phyloP scores from a whole-genome alignment of 805 yeast genomes.

The Zygosaccharomyces bisporus region DNA sequence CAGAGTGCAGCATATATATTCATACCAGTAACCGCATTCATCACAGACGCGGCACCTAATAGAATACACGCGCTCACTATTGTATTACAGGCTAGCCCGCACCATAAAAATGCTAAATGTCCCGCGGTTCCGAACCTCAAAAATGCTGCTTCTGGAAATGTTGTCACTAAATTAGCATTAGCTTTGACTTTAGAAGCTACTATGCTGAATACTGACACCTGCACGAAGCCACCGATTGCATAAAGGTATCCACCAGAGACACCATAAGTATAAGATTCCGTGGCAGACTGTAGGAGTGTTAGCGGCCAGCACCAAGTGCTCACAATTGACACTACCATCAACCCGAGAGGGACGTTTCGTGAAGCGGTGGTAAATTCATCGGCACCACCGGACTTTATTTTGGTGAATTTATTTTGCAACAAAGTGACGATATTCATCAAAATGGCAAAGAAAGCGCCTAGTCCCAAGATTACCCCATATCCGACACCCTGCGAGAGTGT shows the following conservation, averaged over 20 bases:
- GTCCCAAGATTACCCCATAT: slow-evolving; percentile 36
- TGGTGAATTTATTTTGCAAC: slow-evolving; percentile 37
- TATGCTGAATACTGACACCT: slow-evolving; percentile 37
- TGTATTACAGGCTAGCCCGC: slow-evolving; percentile 42
- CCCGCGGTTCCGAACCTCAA: slow-evolving; percentile 42
- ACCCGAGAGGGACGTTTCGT: slow-evolving; percentile 42
- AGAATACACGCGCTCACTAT: slow-evolving; percentile 42
- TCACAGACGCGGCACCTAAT: slow-evolving; percentile 44
- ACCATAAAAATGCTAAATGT: slow-evolving; percentile 39
- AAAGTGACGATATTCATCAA: slow-evolving; percentile 41
- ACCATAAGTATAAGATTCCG: slow-evolving; percentile 33
- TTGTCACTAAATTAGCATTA: slow-evolving; percentile 39
- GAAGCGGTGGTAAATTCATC: slow-evolving; percentile 47
- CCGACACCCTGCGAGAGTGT: slow-evolving; percentile 26
- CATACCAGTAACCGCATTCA: slow-evolving; percentile 43
- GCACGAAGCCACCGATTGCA: slow-evolving; percentile 27
- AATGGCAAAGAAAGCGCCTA: slow-evolving; percentile 43
- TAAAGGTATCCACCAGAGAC: slow-evolving; percentile 35
- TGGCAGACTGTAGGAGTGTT: slow-evolving; percentile 34
- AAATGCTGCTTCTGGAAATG: slow-evolving; percentile 41
- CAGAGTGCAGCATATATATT: slow-evolving; percentile 45
- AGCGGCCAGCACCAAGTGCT: slow-evolving; percentile 42
- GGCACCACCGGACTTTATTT: slow-evolving; percentile 26
- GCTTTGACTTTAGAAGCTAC: slow-evolving; percentile 38
- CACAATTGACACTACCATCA: slow-evolving; percentile 43